Base-by-base conservation (phyloP, 2,329 filamentous ascomycete species). In the Fusarium sterilihyphosum region DNA sequence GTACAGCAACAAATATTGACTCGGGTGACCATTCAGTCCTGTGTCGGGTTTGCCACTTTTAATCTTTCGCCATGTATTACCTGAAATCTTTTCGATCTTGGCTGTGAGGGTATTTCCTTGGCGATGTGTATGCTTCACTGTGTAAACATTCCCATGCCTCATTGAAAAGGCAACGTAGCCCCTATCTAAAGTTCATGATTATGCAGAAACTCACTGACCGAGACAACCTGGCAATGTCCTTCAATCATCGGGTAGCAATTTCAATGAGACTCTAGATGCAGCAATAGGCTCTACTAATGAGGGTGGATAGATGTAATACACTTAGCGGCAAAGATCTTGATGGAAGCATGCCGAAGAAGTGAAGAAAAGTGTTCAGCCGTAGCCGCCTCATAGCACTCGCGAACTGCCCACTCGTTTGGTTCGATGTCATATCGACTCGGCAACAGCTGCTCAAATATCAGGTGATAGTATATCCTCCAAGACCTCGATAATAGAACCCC, bases 401-500 rank as follows among this genome's bases (percentile, higher is more conserved):
- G 13, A n/a, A 40, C 12, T 8, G 24, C 11, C 24, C 35, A n/a
- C 31, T 26, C 12, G 24, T n/a, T 47, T 29, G n/a, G 35, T 41
- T 22, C 26, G 29, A 38, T 24, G 24, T 31, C 10, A 16, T 29
- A 54, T 49, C 17, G 24, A 29, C 38, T 38, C 35, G 18, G 17
- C 20, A 20, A 29, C 38, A 49, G 38, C n/a, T 26, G 29, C 37
- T 70, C 49, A 66, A 29, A 31, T 33, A 31, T 46, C 43, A 49
- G 53, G 47, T 31, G 61, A 69, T 38, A 74, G 60, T 44, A 74
- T 70, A 18, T 63, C 68, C 46, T 72, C 67, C 59, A 80, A 61
- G n/a, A 63, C 38, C n/a, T 47, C 44, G 61, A 67, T 74, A 22
- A 75, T 35, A 14, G 68, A 70, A 52, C 29, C 35, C 12, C 40